These are phyloP conservation scores for Naganishia sp. DNA, from an alignment of 1,284 basidiomycete species.

Conservation along the genomic window DNA sequence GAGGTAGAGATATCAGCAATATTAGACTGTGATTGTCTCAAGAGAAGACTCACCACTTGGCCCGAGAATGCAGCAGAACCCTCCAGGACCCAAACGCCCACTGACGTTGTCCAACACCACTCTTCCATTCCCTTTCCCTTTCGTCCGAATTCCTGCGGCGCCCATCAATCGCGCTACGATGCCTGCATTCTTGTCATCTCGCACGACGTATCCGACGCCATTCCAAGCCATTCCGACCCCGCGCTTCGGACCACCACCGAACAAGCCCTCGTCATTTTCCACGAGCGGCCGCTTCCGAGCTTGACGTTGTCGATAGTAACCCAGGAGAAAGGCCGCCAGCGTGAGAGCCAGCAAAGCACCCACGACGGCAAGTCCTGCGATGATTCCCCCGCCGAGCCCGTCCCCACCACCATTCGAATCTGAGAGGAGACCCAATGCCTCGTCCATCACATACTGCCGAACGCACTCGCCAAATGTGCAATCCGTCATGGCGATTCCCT, in stretches of 20 bases:
- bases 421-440: constrained; percentile 41
- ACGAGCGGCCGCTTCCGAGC: constrained; percentile 57
- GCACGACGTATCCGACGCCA: constrained; percentile 64
- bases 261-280: constrained; percentile 47
- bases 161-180: too few species aligned
- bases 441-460: constrained; percentile 71
- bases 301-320: constrained; percentile 63
- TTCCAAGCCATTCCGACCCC: constrained; percentile 70
- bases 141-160: not conserved
- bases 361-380: constrained; percentile 81
- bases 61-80: constrained; percentile 82
- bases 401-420: constrained; percentile 43
- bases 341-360: constrained; percentile 65
- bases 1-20: not conserved
- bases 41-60: constrained; percentile 65
- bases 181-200: constrained; percentile 7
- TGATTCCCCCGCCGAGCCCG: constrained; percentile 71
- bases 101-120: constrained; percentile 69
- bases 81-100: constrained; percentile 71
- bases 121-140: constrained; percentile 57
- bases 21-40: not conserved
- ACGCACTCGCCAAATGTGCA: constrained; percentile 87
- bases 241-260: constrained; percentile 41
- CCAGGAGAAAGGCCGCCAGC: constrained; percentile 63
- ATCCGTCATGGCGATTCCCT: constrained; percentile 67